Evolutionary conservation across 2,329 filamentous ascomycete genomes (phyloP), one percentile per base, ranked within the genome.

Genomic region (Paracoccidioides lutzii): DNA sequence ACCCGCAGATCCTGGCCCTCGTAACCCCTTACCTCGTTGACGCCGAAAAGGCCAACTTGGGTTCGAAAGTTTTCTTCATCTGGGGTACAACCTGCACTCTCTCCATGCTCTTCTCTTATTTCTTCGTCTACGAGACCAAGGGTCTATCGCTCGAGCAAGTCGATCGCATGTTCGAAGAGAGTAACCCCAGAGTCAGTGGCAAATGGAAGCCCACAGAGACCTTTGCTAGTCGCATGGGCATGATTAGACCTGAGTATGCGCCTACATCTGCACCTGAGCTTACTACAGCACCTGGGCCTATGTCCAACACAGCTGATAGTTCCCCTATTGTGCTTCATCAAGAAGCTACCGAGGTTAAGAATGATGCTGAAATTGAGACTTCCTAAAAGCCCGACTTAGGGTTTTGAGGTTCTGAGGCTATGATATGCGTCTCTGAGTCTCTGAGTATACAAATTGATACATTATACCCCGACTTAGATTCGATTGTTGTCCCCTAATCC

Each of bases 1-100:
- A 43, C 53, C 55, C 61, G 35, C 57, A 72, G 67, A 70, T 76
- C 60, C 74, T 75, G 61, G 70, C 69, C 49, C 67, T 76, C 58
- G 72, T 76, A 53, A 74, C 68, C 4, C 75, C 75, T n/a, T 77
- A 75, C 66, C 69, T 77, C 55, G 70, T 76, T 46, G 68, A 70
- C 52, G 38, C 59, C 28, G 67, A 69, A 56, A 59, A 72, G 55
- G 73, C 68, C 54, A 68, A 73, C 53, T 67, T 76, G 1, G 69
- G 71, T 32, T 59, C 71, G 59, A 73, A 72, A 57, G 73, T 76
- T 57, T 76, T 76, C 67, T 75, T 74, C 67, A 60, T 75, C 58
- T 75, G 73, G 73, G 73, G 72, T 53, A 61, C 65, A 43, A 65
- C 71, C 38, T 71, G 69, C 64, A 65, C 65, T 14, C 60, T 57